Evolutionary conservation across 2,329 filamentous ascomycete genomes (phyloP).

Genomic region (Penicillium sp.): DNA sequence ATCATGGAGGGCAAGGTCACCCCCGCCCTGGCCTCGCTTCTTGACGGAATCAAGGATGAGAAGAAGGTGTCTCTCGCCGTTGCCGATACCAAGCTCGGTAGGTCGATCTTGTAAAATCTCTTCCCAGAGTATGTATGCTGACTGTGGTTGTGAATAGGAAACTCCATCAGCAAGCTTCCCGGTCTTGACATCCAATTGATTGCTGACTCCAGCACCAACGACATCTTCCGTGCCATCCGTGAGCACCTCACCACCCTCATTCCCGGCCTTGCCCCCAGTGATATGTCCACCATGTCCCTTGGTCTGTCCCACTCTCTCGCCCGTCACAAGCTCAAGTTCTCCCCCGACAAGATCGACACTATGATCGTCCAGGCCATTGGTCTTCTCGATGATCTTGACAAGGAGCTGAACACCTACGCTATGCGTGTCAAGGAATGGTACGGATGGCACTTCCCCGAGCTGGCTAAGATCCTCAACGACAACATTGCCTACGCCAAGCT

Average conservation of each 20-base stretch:
- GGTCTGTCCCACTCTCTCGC: constrained; percentile 97
- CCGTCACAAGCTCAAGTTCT: constrained; percentile 97
- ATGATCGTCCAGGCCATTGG: constrained; percentile 99
- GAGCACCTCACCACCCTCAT: constrained; percentile 87
- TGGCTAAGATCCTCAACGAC: constrained; percentile 95
- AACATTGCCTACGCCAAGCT: constrained; percentile 91
- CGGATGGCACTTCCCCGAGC: constrained; percentile 98
- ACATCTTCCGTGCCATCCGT: constrained; percentile 92
- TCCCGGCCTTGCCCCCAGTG: constrained; percentile 78
- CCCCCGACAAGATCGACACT: constrained; percentile 95
- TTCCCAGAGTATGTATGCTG: constrained; percentile 10
- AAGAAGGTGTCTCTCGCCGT: constrained; percentile 95
- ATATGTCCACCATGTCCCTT: constrained; percentile 90
- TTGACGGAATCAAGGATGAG: constrained; percentile 92
- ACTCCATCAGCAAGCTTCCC: constrained; percentile 88
- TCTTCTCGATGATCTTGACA: constrained; percentile 92
- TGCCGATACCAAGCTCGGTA: constrained; percentile 83
- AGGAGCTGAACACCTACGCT: constrained; percentile 97
- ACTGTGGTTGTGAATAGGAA: constrained; percentile 49
- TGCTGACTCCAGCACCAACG: constrained; percentile 76
- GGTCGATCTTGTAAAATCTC: constrained; percentile 15
- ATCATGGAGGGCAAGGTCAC: constrained; percentile 94
- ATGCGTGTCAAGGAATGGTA: constrained; percentile 99
- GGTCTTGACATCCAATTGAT: constrained; percentile 81
- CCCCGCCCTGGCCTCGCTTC: constrained; percentile 74